Evolutionary conservation across 2,329 filamentous ascomycete genomes (phyloP), one percentile per base, ranked within the genome.

Genomic region (Fusarium coffeatum): DNA sequence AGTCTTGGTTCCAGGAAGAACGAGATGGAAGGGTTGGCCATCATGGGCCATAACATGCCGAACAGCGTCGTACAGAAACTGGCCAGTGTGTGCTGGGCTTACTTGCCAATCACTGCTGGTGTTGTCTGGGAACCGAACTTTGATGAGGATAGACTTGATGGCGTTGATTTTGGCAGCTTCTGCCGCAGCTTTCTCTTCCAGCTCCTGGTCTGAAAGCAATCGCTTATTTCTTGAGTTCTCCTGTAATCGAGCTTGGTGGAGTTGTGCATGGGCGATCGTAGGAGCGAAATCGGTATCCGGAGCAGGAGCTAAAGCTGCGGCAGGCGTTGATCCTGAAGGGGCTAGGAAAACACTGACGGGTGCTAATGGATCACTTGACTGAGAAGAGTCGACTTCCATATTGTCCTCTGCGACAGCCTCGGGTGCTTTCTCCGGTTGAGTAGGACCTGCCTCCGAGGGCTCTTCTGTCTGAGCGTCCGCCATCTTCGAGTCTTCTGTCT

Each of bases 81-180:
- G 84, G 2, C 90, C 92, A 0, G 92, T 93, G 55, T 94, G 90
- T 2, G 83, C 78, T 22, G 89, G 88, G 3, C 85, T 86, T 71
- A 97, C 89, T n/a, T 85, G 86, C 81, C 90, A 90, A 54, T 93
- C 88, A 32, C 94, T 88, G 55, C 90, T 89, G 60, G 90, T 92
- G 72, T 94, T 92, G 77, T 98, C 94, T 0, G 95, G 95, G 73
- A 98, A 94, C 27, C 94, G 91, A 50, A 98, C 87, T 69, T 92
- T 93, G 68, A 98, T 85, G 28, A 89, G 86, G 32, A 97, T 87
- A 32, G 88, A 87, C 53, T 87, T 88, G 64, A 94, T 85, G 8
- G 87, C 85, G 8, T 90, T 86, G 2, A 94, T 82, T 68, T 85
- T 90, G 30, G 90, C 89, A 48, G 88, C 87, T 55, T 90, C 89